phyloP scores from a whole-genome alignment of 1,139 yeast genomes.

The Magnusiomyces paraingens region DNA sequence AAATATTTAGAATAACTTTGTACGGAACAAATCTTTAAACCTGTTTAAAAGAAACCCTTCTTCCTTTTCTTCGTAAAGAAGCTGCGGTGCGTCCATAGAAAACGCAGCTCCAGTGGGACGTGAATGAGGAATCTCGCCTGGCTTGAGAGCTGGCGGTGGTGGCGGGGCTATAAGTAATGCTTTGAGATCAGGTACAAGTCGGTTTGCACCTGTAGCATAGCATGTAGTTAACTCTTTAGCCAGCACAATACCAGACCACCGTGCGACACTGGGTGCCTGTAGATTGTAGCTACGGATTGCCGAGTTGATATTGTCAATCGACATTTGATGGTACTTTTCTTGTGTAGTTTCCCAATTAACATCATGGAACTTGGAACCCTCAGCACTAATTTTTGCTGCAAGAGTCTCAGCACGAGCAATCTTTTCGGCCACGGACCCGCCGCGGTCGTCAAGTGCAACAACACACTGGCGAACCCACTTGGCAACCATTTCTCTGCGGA shows the following conservation, averaged over 20 bases:
- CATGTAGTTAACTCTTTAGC: constrained; percentile 43
- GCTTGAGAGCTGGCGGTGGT: background rate
- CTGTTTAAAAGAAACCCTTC: background rate
- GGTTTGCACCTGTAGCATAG: background rate
- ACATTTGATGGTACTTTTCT: constrained; percentile 38
- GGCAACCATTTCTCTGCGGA: constrained; percentile 33
- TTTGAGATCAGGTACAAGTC: background rate
- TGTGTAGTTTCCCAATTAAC: constrained; percentile 40
- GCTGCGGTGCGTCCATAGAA: background rate
- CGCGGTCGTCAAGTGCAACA: background rate
- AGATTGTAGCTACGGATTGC: constrained; percentile 65
- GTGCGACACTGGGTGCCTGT: constrained; percentile 73
- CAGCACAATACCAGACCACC: constrained; percentile 53
- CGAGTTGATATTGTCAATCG: constrained; percentile 48
- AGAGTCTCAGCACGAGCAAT: background rate
- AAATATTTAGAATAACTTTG: background rate
- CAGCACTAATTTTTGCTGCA: background rate
- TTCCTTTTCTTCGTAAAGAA: constrained; percentile 5
- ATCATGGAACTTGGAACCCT: background rate
- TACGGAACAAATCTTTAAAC: constrained; percentile 1
- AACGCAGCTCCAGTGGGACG: background rate
- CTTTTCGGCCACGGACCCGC: background rate
- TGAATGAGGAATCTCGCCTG: constrained; percentile 1
- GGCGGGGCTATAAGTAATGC: background rate
- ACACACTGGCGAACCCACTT: constrained; percentile 17